Percentiles rank a stretch among this genome's conserved stretches.
Conservation (phyloP, 495 filamentous ascomycete genomes). For the Trichoderma erinaceum region DNA sequence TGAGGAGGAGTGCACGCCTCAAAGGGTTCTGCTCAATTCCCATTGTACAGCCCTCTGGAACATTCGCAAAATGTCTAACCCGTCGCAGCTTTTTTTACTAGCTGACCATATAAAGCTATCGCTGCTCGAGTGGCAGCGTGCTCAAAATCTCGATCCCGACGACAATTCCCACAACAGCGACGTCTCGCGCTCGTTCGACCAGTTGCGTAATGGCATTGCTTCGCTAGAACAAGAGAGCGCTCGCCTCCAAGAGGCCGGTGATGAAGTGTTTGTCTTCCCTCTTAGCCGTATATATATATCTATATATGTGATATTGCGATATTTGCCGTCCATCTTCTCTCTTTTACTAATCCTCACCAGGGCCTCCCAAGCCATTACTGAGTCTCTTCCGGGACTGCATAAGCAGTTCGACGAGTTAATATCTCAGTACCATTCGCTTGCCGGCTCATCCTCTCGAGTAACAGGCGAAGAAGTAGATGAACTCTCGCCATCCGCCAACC, state of each 20-base stretch:
- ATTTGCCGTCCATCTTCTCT: not conserved
- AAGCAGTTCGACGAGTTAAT: slow-evolving; percentile 55
- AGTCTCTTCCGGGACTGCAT: slow-evolving; percentile 46
- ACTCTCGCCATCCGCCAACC: slow-evolving; percentile 30
- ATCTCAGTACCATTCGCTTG: slow-evolving; percentile 55
- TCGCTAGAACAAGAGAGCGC: slow-evolving; percentile 61
- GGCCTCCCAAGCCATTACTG: slow-evolving; percentile 38
- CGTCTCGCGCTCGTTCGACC: slow-evolving; percentile 82
- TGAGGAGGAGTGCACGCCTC: not conserved
- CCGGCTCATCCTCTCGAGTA: slow-evolving; percentile 41
- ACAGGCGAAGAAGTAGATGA: slow-evolving; percentile 29
- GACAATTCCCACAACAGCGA: slow-evolving; percentile 74
- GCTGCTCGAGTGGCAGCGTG: slow-evolving; percentile 81
- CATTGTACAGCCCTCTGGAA: not conserved
- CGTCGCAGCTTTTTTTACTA: slow-evolving; percentile 64
- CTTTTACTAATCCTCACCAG: slow-evolving; percentile 23
- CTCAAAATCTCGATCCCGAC: slow-evolving; percentile 70
- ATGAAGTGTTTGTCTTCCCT: slow-evolving; percentile 41
- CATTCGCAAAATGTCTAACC: slow-evolving; percentile 40
- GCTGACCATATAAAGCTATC: slow-evolving; percentile 76
- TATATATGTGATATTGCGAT: not conserved
- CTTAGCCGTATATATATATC: not conserved
- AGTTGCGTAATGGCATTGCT: slow-evolving; percentile 76
- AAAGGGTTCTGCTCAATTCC: not conserved
- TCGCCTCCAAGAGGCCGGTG: slow-evolving; percentile 54